Conservation (phyloP, 441 rosid species). For the Adansonia gregorii region DNA sequence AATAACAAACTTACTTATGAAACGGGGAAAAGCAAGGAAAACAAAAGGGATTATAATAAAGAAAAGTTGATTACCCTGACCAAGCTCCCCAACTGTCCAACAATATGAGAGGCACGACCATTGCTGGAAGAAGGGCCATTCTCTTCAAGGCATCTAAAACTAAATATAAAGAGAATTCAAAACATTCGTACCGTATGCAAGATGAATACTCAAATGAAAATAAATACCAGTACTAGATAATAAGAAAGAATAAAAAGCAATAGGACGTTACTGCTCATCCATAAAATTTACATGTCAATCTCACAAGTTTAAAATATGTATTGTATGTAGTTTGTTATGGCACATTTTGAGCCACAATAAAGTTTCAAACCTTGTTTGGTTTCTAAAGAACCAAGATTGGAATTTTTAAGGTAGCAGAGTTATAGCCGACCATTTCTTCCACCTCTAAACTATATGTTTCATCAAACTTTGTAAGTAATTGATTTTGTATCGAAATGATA, state of each 20-base stretch:
- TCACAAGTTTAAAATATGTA: not conserved
- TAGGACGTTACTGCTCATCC: not conserved
- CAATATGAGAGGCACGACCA: conserved; percentile 72
- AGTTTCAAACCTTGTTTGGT: not conserved
- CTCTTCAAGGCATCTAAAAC: conserved; percentile 63
- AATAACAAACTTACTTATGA: not conserved
- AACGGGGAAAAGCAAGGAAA: not conserved
- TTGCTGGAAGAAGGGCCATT: conserved; percentile 54
- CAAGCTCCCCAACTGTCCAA: conserved; percentile 81
- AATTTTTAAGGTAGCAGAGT: not conserved
- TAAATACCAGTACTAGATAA: not conserved
- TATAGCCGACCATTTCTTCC: conserved; percentile 3
- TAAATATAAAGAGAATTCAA: conserved; percentile 12
- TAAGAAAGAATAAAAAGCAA: not conserved
- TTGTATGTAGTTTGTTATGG: not conserved
- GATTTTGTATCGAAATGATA: not conserved
- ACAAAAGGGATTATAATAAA: not conserved
- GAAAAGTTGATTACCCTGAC: conserved; percentile 57
- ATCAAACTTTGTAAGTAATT: not conserved
- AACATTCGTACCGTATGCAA: not conserved
- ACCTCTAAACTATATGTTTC: not conserved
- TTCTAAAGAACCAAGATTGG: not conserved
- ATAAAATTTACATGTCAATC: not conserved
- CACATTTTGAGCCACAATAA: not conserved
- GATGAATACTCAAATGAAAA: not conserved